Percentiles rank a stretch among this genome's conserved stretches.
phyloP scores from a whole-genome alignment of 2,329 filamentous ascomycete species.

The Grosmannia serpens region DNA sequence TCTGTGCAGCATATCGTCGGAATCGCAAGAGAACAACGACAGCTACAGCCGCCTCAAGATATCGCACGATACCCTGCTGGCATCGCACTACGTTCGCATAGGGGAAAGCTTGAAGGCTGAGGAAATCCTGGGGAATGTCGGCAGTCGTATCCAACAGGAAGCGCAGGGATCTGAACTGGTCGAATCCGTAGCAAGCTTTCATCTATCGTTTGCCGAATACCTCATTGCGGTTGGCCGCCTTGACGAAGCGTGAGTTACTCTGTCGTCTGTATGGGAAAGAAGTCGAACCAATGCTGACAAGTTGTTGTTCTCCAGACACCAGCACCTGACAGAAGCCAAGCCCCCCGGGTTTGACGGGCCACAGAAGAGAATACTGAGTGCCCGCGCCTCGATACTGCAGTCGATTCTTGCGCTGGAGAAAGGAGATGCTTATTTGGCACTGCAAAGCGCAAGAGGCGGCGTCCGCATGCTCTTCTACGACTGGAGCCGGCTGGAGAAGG shows the following conservation, averaged over 20 bases:
- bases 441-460: conserved; percentile 44
- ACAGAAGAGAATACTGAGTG: conserved; percentile 4
- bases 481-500: conserved; percentile 40
- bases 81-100: conserved; percentile 40
- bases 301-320: background rate
- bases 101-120: conserved; percentile 40
- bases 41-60: conserved; percentile 19
- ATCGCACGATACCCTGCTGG: conserved; percentile 34
- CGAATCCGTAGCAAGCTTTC: conserved; percentile 38
- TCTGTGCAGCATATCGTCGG: conserved; percentile 26
- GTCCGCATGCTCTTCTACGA: conserved; percentile 45
- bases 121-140: conserved; percentile 44
- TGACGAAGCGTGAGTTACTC: conserved; percentile 41
- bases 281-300: background rate
- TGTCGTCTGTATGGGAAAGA: background rate
- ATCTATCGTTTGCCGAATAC: conserved; percentile 66
- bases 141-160: conserved; percentile 32
- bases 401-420: conserved; percentile 54
- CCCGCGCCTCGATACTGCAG: conserved; percentile 50
- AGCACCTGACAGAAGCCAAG: conserved; percentile 7
- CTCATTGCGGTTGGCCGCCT: conserved; percentile 54
- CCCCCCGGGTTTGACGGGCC: background rate
- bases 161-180: conserved; percentile 15
- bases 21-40: conserved; percentile 20
- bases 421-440: conserved; percentile 46